These are phyloP conservation scores for Tetrapisispora namnaoensis DNA, from an alignment of 805 yeast species.

Conservation along the genomic window DNA sequence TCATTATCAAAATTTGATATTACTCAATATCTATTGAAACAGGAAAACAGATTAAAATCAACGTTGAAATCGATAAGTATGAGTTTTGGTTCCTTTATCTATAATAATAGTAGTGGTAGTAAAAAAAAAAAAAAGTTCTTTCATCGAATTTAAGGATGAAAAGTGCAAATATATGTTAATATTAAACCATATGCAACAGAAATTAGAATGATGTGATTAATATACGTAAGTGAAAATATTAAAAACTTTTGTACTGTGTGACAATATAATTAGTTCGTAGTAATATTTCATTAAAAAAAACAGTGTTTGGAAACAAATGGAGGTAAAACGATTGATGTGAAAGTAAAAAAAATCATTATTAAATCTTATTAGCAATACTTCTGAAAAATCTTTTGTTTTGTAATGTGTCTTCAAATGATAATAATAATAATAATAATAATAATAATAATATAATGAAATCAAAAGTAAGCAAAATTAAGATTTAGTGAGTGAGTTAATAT, in stretches of 20 bases:
- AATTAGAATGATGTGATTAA: neutral
- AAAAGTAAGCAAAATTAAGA: neutral
- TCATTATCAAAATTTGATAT: neutral
- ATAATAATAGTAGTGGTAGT: too few species aligned
- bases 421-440: too few species aligned
- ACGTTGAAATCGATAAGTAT: neutral
- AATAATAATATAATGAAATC: neutral
- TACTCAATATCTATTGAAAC: too few species aligned
- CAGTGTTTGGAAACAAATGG: neutral
- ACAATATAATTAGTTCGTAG: too few species aligned
- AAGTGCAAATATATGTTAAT: neutral
- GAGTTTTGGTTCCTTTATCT: neutral
- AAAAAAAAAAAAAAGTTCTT: neutral
- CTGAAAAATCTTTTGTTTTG: too few species aligned
- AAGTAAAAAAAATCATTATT: too few species aligned
- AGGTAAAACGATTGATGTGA: too few species aligned
- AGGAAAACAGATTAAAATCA: too few species aligned
- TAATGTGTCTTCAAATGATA: too few species aligned
- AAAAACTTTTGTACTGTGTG: neutral
- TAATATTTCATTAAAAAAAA: too few species aligned
- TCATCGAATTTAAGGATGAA: neutral
- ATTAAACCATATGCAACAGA: conserved; percentile 1
- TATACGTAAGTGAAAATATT: neutral
- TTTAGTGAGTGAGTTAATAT: neutral
- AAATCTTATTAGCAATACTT: too few species aligned